These are phyloP conservation scores for Aquilaria sinensis DNA, from an alignment of 345 rosid species.

Conservation along the genomic window DNA sequence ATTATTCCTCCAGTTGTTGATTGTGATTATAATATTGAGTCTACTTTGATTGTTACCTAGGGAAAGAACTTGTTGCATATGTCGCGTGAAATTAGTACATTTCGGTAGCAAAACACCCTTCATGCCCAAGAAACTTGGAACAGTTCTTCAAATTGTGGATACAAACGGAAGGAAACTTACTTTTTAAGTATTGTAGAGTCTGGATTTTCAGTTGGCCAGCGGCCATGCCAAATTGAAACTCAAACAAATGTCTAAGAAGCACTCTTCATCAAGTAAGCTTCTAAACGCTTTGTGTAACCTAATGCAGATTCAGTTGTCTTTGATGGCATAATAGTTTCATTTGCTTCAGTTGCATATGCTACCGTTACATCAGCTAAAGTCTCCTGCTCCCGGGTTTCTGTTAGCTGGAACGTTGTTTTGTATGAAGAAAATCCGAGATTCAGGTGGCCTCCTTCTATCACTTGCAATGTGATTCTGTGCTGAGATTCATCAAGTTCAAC, in stretches of 20 bases:
- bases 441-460: slow-evolving; percentile 35
- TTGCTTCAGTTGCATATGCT: slow-evolving; percentile 17
- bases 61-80: too few relatives aligned
- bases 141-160: too few relatives aligned
- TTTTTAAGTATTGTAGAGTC: too few relatives aligned
- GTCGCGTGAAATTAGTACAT: too few relatives aligned
- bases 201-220: too few relatives aligned
- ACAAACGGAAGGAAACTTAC: too few relatives aligned
- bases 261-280: slow-evolving; percentile 11
- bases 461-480: slow-evolving; percentile 24
- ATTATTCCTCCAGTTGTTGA: too few relatives aligned
- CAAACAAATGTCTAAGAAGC: slow-evolving; percentile 2
- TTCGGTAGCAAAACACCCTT: too few relatives aligned
- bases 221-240: too few relatives aligned
- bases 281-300: slow-evolving; percentile 18
- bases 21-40: too few relatives aligned
- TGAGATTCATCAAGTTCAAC: slow-evolving; percentile 23
- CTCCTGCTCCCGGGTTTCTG: slow-evolving; percentile 16
- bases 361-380: slow-evolving; percentile 20
- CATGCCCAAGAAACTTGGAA: too few relatives aligned
- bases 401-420: slow-evolving; percentile 25
- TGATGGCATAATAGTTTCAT: slow-evolving; percentile 12
- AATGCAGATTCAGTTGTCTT: slow-evolving; percentile 15
- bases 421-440: slow-evolving; percentile 25
- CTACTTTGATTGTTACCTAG: too few relatives aligned